Base-by-base conservation (phyloP, 768 basidiomycete species). In the Xerocomellus amylosporus region DNA sequence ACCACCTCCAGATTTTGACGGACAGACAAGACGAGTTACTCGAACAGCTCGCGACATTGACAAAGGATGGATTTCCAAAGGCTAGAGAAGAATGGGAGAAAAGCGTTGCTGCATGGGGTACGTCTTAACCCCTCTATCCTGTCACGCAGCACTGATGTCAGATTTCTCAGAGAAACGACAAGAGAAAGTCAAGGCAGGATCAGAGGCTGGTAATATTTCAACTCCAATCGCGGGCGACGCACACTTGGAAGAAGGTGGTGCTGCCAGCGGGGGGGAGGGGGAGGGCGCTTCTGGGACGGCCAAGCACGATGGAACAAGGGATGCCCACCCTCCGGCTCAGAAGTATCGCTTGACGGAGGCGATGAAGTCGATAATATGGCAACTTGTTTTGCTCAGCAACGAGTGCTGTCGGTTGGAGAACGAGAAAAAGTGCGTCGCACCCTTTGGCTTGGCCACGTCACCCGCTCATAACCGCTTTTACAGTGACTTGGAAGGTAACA, bases 331-430 rank as follows among this genome's bases (percentile, higher is more conserved):
- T 40, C 91, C 93, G 0, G 74, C 77, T 62, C 87, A 88, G 73
- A 85, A 85, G 70, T 96, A 88, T 67, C 73, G 85, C 5, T 72
- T 93, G 75, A 90, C 87, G 37, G 93, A 94, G 54, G 67, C 69
- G 55, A 90, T 95, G 88, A 90, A 90, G 75, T 70, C 69, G 38
- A 79, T 83, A 28, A 82, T 94, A 58, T 94, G 89, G 89, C 80
- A 87, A 67, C 75, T 93, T 8, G 88, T 91, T 50, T 76, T 84
- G 66, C 64, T 93, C 53, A 92, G 89, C 66, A 92, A 93, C 64
- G 88, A 92, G 73, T 85, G 85, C 51, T 90, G 88, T 71, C 76
- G 88, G 55, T 51, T 80, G 40, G 74, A 84, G 72, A 84, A 84
- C 54, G 83, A 85, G 75, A 85, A 84, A 65, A 82, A 83, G 83